Evolutionary conservation across 495 filamentous ascomycete species (phyloP).

Genomic region (Penicillium dipodomyicola): DNA sequence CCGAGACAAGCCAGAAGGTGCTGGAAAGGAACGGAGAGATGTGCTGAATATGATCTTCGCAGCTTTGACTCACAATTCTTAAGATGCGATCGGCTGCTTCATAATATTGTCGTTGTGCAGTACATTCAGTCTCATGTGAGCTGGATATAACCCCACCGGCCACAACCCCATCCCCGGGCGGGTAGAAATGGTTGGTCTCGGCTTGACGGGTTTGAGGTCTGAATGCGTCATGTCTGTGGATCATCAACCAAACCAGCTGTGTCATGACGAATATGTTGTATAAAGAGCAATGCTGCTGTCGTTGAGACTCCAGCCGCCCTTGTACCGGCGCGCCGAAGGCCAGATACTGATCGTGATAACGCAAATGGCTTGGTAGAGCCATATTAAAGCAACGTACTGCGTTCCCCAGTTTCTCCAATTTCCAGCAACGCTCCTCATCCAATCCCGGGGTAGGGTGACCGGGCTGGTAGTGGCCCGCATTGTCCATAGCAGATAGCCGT

Average conservation of each 20-base stretch:
- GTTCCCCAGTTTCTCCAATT: conserved; percentile 12
- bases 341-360: conserved; percentile 9
- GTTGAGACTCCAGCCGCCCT: conserved; percentile 2
- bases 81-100: background rate
- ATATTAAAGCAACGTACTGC: conserved; percentile 15
- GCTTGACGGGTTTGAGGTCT: conserved; percentile 4
- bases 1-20: background rate
- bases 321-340: conserved; percentile 2
- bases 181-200: background rate
- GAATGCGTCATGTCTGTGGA: conserved; percentile 15
- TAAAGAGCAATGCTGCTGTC: conserved; percentile 15
- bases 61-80: background rate
- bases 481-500: background rate
- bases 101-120: background rate
- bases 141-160: background rate
- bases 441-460: background rate
- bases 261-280: conserved; percentile 18
- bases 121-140: background rate
- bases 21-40: background rate
- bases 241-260: conserved; percentile 15
- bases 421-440: conserved; percentile 3
- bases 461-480: background rate
- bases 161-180: background rate
- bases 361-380: conserved; percentile 11
- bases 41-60: background rate